Evolutionary conservation across 176 grass and related monocot species (phyloP).

Genomic region (Ensete glaucum): DNA sequence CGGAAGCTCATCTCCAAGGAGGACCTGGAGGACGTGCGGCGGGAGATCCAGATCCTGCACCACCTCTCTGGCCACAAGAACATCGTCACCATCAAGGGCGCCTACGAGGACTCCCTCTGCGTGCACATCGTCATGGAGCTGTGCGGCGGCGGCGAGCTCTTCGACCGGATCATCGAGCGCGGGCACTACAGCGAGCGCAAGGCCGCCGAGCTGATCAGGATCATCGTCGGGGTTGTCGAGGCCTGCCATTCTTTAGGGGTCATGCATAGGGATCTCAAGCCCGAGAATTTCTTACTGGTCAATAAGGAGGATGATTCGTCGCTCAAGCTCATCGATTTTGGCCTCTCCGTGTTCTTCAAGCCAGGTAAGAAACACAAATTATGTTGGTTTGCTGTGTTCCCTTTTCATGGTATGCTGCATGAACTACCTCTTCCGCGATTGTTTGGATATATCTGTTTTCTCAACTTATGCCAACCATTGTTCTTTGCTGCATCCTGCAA

Average conservation of each 20-base stretch:
- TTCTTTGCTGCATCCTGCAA: not conserved
- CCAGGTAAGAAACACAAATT: constrained; percentile 39
- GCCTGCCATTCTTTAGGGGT: constrained; percentile 96
- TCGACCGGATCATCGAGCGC: constrained; percentile 89
- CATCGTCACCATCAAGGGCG: constrained; percentile 92
- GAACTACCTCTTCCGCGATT: not conserved
- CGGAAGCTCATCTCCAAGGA: constrained; percentile 90
- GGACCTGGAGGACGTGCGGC: constrained; percentile 91
- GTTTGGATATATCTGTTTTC: no score
- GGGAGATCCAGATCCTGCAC: constrained; percentile 99
- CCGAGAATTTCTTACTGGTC: constrained; percentile 81
- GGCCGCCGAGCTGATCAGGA: constrained; percentile 81
- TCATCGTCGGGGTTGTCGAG: constrained; percentile 89
- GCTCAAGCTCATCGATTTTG: constrained; percentile 96
- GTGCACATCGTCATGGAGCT: constrained; percentile 99
- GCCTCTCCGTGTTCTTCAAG: constrained; percentile 97
- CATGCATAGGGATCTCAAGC: constrained; percentile 98
- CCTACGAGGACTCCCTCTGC: constrained; percentile 75
- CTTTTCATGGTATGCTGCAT: not conserved
- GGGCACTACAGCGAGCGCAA: constrained; percentile 97
- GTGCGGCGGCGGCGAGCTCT: constrained; percentile 87
- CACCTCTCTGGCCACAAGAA: constrained; percentile 80
- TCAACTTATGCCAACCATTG: not conserved
- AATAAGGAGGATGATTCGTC: constrained; percentile 84
- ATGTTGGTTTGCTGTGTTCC: not conserved